Percentiles rank a stretch among this genome's conserved stretches.
These are phyloP conservation scores for Vigna nakashimae DNA, from an alignment of 306 rosid species.

Conservation along the genomic window DNA sequence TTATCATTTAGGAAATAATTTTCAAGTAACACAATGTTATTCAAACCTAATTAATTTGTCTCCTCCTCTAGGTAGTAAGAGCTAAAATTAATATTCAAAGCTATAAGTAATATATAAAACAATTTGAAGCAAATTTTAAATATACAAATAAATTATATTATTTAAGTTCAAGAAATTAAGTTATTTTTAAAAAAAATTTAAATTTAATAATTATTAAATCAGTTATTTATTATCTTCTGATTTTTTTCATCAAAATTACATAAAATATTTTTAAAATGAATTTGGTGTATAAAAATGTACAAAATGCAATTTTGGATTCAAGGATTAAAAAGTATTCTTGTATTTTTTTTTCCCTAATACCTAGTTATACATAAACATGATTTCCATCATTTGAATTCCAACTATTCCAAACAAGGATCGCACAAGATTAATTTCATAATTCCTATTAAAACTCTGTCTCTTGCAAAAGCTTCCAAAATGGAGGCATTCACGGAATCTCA, in stretches of 20 bases:
- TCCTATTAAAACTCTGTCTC: neutral
- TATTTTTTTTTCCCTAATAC: neutral
- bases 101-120: neutral
- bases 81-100: neutral
- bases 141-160: neutral
- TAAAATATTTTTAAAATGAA: neutral
- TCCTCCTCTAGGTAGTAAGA: neutral
- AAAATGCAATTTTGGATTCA: neutral
- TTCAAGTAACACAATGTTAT: neutral
- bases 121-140: neutral
- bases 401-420: too few species aligned
- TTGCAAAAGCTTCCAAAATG: neutral
- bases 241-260: neutral
- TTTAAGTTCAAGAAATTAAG: neutral
- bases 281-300: neutral
- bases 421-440: neutral
- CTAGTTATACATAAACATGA: neutral
- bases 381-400: neutral
- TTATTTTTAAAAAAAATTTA: too few species aligned
- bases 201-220: too few species aligned
- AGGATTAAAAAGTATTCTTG: neutral
- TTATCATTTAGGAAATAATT: too few species aligned
- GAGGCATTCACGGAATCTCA: neutral
- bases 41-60: neutral
- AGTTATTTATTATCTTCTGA: neutral